Evolutionary conservation across 768 basidiomycete species (phyloP), one percentile per base, ranked within the genome.

Genomic region (Amanita pseudoporphyria): DNA sequence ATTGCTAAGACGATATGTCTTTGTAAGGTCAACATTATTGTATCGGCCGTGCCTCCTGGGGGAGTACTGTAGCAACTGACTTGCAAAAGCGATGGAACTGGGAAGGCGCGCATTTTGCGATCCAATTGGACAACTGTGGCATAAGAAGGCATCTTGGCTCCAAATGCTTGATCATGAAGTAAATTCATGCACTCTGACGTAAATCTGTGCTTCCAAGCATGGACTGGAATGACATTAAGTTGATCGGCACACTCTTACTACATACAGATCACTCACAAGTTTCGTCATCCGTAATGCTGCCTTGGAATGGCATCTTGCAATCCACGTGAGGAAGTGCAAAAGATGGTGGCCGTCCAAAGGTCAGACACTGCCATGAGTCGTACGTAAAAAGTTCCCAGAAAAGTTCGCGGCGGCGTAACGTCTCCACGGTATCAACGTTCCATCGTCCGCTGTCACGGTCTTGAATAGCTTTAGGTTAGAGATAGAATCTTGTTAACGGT

Each of bases 391-490:
- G 48, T 57, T 84, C 82, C 82, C 82, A 84, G 56, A 84, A 83
- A 22, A 82, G 58, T 59, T 81, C 78, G 6, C 82, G 75, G n/a
- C 82, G 73, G 26, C 74, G 68, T 51, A 77, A 71, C 0, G 81
- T 79, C 62, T 84, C 82, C 38, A 66, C 61, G 21, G 64, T 58
- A 55, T 83, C 80, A 16, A 77, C 72, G 35, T 78, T 80, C 78
- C 79, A 84, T 50, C 71, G 73, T n/a, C 80, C 80, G 52, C 78
- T 79, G 62, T 84, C 82, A 32, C 82, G 77, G 64, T 84, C 82
- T 84, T 56, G 49, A 52, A 51, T 54, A 53, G 52, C 43, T 39
- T 47, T 46, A 40, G 10, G 24, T 52, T 21, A 45, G 36, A 9
- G 13, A 52, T 19, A 28, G 18, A 9, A 12, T 18, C 18, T 26